A percentile compares a stretch with the other conserved stretches of the same genome.
Evolutionary conservation across 371 early-diverging fungal species (phyloP).

Genomic region (Mucor irregularis): DNA sequence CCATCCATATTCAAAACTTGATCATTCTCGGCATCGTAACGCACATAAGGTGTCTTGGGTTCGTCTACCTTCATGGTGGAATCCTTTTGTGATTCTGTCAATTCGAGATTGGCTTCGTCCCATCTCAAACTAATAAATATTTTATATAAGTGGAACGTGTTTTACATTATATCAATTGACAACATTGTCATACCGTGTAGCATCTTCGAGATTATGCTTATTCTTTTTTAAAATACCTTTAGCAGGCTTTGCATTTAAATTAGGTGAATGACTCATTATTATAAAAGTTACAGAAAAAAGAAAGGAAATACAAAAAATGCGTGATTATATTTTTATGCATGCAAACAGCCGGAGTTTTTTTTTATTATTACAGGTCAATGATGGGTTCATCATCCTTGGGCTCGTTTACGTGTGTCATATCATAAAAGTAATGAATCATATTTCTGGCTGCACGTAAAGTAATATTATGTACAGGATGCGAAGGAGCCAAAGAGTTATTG

Average conservation of each 20-base stretch:
- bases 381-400: constrained; percentile 33
- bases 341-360: not conserved
- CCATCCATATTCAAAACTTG: constrained; percentile 64
- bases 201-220: constrained; percentile 4
- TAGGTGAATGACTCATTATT: constrained; percentile 36
- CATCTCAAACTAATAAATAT: constrained; percentile 76
- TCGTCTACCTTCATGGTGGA: constrained; percentile 96
- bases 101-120: constrained; percentile 93
- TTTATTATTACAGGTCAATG: constrained; percentile 7
- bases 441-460: constrained; percentile 33
- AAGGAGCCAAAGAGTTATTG: constrained; percentile 54
- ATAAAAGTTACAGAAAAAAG: constrained; percentile 1
- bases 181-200: constrained; percentile 15
- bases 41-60: constrained; percentile 95
- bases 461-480: constrained; percentile 68
- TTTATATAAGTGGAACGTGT: not conserved
- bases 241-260: constrained; percentile 43
- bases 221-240: constrained; percentile 57
- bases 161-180: not conserved
- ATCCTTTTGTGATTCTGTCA: constrained; percentile 89
- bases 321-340: not conserved
- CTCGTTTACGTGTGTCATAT: no score
- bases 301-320: constrained; percentile 2
- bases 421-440: constrained; percentile 51
- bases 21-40: constrained; percentile 82